Percentiles rank a stretch among this genome's conserved stretches.
Evolutionary conservation across 2,329 filamentous ascomycete species (phyloP).

Genomic region (Fusarium citri): DNA sequence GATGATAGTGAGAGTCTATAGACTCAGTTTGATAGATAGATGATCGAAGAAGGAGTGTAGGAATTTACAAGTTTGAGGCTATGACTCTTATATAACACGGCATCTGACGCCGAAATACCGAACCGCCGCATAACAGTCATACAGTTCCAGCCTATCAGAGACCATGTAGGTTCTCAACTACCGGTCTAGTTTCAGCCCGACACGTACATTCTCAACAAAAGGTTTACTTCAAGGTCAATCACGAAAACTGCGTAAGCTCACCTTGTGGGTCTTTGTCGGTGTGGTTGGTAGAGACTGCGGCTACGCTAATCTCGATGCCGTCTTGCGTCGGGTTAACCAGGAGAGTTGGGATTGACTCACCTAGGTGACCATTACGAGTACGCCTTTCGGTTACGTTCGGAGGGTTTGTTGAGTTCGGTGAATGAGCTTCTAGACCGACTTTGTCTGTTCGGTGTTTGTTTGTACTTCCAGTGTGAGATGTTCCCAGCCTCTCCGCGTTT

Average conservation of each 20-base stretch:
- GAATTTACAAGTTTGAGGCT: not conserved
- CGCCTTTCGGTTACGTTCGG: slow-evolving; percentile 30
- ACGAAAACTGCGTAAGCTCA: slow-evolving; percentile 26
- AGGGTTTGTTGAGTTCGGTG: slow-evolving; percentile 20
- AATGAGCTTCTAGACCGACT: not conserved
- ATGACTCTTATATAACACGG: slow-evolving; percentile 31
- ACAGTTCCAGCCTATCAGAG: slow-evolving; percentile 1
- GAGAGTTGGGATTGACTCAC: slow-evolving; percentile 27
- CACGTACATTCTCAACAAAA: slow-evolving; percentile 31
- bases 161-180: not conserved
- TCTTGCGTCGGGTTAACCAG: slow-evolving; percentile 36
- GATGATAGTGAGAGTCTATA: not conserved
- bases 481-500: slow-evolving; percentile 9
- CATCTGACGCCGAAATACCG: slow-evolving; percentile 13
- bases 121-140: slow-evolving; percentile 8
- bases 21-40: not conserved
- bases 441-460: not conserved
- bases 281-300: slow-evolving; percentile 19
- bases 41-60: not conserved
- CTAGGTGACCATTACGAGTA: slow-evolving; percentile 31
- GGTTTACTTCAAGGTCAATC: slow-evolving; percentile 15
- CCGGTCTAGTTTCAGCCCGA: slow-evolving; percentile 9
- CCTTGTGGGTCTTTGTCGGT: slow-evolving; percentile 22
- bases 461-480: too few species aligned
- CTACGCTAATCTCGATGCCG: slow-evolving; percentile 28